Evolutionary conservation across 2,329 filamentous ascomycete genomes (phyloP).

Genomic region (Fusarium sp.): DNA sequence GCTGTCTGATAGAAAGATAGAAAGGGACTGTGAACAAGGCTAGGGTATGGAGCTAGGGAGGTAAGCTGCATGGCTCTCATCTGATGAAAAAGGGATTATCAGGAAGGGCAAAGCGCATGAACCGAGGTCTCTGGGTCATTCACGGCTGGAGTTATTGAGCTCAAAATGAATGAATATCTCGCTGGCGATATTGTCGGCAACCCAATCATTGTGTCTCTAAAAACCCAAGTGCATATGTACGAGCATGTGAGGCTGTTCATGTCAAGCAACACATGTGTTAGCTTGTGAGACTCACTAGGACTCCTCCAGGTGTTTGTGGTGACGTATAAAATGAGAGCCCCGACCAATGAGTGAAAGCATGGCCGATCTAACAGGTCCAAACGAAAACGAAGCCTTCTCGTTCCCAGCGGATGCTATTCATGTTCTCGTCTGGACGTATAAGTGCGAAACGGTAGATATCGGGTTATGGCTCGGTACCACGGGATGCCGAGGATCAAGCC

Average conservation of each 20-base stretch:
- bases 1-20: conserved; percentile 33
- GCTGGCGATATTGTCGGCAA: conserved; percentile 42
- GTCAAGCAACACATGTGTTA: neutral
- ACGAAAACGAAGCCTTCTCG: neutral
- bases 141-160: conserved; percentile 50
- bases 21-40: conserved; percentile 39
- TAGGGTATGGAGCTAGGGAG: conserved; percentile 41
- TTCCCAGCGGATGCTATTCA: conserved; percentile 2
- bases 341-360: neutral
- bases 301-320: neutral
- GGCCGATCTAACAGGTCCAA: neutral
- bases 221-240: conserved; percentile 8
- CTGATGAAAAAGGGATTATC: conserved; percentile 42
- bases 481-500: conserved; percentile 46
- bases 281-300: neutral
- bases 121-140: conserved; percentile 49
- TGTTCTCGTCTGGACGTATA: conserved; percentile 25
- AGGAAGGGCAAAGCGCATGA: conserved; percentile 44
- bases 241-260: neutral
- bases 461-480: conserved; percentile 40
- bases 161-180: conserved; percentile 51
- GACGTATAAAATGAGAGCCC: neutral
- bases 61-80: conserved; percentile 42
- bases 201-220: conserved; percentile 23
- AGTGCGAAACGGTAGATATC: conserved; percentile 35